These are phyloP conservation scores for Candida gorgasii DNA, from an alignment of 805 yeast genomes.

Conservation along the genomic window DNA sequence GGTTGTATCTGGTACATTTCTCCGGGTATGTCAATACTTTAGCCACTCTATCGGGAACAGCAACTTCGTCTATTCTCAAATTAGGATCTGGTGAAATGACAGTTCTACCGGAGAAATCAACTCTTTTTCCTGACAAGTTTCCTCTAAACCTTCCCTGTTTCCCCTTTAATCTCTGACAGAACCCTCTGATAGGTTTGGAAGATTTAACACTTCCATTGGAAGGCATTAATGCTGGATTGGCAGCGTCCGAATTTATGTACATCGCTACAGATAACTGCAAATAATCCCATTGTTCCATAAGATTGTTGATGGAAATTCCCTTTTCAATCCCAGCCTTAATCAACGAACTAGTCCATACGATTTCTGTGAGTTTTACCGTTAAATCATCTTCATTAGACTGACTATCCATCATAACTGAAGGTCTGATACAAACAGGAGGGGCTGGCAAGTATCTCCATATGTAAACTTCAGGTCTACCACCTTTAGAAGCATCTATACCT, in stretches of 20 bases:
- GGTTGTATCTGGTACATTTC: slow-evolving; percentile 85
- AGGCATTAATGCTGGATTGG: slow-evolving; percentile 76
- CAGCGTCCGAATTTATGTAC: slow-evolving; percentile 95
- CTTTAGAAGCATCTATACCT: slow-evolving; percentile 83
- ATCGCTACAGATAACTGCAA: slow-evolving; percentile 93
- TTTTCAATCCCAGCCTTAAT: slow-evolving; percentile 93
- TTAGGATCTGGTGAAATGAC: slow-evolving; percentile 99
- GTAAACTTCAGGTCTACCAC: slow-evolving; percentile 94
- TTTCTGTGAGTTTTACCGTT: slow-evolving; percentile 93
- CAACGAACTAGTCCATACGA: slow-evolving; percentile 94
- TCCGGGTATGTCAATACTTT: slow-evolving; percentile 96
- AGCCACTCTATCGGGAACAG: slow-evolving; percentile 96
- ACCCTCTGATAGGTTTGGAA: slow-evolving; percentile 84
- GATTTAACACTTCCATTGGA: slow-evolving; percentile 54
- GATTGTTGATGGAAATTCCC: slow-evolving; percentile 87
- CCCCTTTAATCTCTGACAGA: slow-evolving; percentile 96
- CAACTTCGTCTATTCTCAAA: slow-evolving; percentile 91
- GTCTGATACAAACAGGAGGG: slow-evolving; percentile 98
- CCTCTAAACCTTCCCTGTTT: slow-evolving; percentile 99
- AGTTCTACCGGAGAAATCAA: slow-evolving; percentile 96
- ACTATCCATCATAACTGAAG: slow-evolving; percentile 90
- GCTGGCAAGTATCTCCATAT: slow-evolving; percentile 98
- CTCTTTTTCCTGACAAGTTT: slow-evolving; percentile 96
- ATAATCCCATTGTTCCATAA: slow-evolving; percentile 99
- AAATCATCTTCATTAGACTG: slow-evolving; percentile 97